phyloP scores from a whole-genome alignment of 768 basidiomycete species.

The Podaxis sp. region DNA sequence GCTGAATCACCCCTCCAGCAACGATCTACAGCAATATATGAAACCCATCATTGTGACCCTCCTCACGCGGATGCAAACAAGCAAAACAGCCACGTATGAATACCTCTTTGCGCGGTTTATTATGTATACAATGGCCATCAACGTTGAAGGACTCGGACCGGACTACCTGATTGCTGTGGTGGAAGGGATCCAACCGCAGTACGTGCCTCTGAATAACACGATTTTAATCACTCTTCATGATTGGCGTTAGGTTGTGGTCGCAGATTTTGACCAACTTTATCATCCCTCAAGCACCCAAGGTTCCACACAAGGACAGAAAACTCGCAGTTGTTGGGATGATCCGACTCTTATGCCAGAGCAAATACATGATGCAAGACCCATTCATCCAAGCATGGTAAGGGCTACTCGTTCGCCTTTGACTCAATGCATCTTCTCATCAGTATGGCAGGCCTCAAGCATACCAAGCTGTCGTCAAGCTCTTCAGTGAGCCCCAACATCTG shows the following conservation, averaged over 20 bases:
- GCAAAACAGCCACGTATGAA: slow-evolving; percentile 86
- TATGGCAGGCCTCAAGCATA: slow-evolving; percentile 65
- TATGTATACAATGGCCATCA: slow-evolving; percentile 71
- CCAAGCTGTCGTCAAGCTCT: slow-evolving; percentile 70
- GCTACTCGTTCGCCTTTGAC: not conserved
- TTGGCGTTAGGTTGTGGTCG: slow-evolving; percentile 58
- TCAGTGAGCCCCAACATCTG: slow-evolving; percentile 76
- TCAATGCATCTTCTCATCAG: not conserved
- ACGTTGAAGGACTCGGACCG: slow-evolving; percentile 71
- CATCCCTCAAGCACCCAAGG: slow-evolving; percentile 77
- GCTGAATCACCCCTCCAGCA: slow-evolving; percentile 35
- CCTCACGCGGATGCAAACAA: slow-evolving; percentile 82
- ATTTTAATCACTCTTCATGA: not conserved
- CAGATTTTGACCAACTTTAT: slow-evolving; percentile 78
- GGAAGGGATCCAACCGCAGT: slow-evolving; percentile 87
- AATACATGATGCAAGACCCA: slow-evolving; percentile 66
- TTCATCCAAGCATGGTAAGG: slow-evolving; percentile 64
- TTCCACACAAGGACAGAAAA: slow-evolving; percentile 83
- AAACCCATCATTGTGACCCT: slow-evolving; percentile 75
- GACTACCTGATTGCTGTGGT: slow-evolving; percentile 77
- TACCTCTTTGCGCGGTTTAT: slow-evolving; percentile 83
- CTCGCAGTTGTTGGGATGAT: slow-evolving; percentile 79
- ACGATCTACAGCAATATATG: slow-evolving; percentile 69
- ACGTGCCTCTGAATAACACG: slow-evolving; percentile 23
- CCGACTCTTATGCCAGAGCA: slow-evolving; percentile 73